Conservation (phyloP, 148 eudicot genomes). For the Arctostaphylos glauca region DNA sequence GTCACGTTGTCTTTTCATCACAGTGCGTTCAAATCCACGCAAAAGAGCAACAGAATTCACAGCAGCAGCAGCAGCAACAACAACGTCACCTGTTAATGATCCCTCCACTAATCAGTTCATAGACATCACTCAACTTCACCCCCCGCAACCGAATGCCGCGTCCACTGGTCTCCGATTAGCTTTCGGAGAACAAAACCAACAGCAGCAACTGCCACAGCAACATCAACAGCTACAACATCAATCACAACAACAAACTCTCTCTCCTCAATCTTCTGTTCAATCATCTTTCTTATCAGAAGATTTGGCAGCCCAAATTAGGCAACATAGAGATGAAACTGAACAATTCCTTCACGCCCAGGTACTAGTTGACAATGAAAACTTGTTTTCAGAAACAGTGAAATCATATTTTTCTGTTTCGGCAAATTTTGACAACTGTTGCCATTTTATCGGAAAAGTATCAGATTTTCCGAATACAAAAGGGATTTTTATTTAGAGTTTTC, state of each 20-base stretch:
- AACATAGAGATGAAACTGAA: conserved; percentile 57
- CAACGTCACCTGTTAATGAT: conserved; percentile 5
- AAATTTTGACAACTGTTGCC: too few species aligned
- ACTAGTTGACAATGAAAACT: background rate
- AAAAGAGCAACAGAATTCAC: conserved; percentile 35
- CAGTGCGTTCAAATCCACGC: conserved; percentile 26
- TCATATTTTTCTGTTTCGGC: too few species aligned
- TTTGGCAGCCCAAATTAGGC: conserved; percentile 50
- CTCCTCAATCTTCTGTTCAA: conserved; percentile 34
- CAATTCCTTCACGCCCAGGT: conserved; percentile 64
- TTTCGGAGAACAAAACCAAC: conserved; percentile 57
- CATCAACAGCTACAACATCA: conserved; percentile 28
- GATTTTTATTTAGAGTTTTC: background rate
- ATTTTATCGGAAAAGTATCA: too few species aligned
- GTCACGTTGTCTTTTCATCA: background rate
- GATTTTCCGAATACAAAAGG: too few species aligned
- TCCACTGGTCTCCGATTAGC: conserved; percentile 64
- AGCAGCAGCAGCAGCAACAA: background rate
- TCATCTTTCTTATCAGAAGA: conserved; percentile 45
- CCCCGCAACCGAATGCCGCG: conserved; percentile 23
- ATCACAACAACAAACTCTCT: conserved; percentile 23
- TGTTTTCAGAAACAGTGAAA: background rate
- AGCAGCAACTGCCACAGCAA: conserved; percentile 22
- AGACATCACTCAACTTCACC: conserved; percentile 43
- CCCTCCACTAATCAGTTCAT: conserved; percentile 22